Evolutionary conservation across 2,329 filamentous ascomycete genomes (phyloP).

Genomic region (Ambrosiella cleistominuta): DNA sequence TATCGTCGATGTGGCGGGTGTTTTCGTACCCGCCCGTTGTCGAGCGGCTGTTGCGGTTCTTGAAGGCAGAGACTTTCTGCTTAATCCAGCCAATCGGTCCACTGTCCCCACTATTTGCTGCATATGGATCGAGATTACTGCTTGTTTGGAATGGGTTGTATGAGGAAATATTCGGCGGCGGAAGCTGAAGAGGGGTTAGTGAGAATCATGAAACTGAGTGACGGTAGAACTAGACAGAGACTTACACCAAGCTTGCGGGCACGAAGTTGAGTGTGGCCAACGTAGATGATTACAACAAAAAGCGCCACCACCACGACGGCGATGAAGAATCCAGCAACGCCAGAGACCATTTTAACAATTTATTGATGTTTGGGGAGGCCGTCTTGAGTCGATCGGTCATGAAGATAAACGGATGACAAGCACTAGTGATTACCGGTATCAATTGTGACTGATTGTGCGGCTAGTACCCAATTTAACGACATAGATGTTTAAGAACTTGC

Average conservation of each 20-base stretch:
- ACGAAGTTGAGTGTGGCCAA: slow-evolving; percentile 53
- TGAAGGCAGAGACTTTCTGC: slow-evolving; percentile 44
- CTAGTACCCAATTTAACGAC: no score
- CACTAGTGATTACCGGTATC: no score
- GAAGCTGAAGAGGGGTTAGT: slow-evolving; percentile 31
- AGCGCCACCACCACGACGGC: slow-evolving; percentile 47
- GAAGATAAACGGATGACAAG: background rate
- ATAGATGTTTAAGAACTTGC: no score
- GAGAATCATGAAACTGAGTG: background rate
- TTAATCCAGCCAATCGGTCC: slow-evolving; percentile 59
- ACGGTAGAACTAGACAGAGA: slow-evolving; percentile 14
- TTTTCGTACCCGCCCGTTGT: slow-evolving; percentile 57
- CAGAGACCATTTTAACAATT: slow-evolving; percentile 11
- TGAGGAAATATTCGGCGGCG: slow-evolving; percentile 47
- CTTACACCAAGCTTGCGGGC: slow-evolving; percentile 53
- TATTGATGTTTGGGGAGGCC: background rate
- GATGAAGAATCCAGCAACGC: slow-evolving; percentile 49
- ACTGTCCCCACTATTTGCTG: slow-evolving; percentile 27
- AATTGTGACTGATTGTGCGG: no score
- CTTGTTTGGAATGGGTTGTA: slow-evolving; percentile 53
- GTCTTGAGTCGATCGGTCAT: background rate
- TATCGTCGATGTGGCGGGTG: slow-evolving; percentile 38
- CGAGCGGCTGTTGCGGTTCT: slow-evolving; percentile 46
- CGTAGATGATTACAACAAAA: slow-evolving; percentile 42
- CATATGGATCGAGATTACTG: slow-evolving; percentile 29